Evolutionary conservation across 345 rosid species (phyloP).

Genomic region (Syzygium grande): DNA sequence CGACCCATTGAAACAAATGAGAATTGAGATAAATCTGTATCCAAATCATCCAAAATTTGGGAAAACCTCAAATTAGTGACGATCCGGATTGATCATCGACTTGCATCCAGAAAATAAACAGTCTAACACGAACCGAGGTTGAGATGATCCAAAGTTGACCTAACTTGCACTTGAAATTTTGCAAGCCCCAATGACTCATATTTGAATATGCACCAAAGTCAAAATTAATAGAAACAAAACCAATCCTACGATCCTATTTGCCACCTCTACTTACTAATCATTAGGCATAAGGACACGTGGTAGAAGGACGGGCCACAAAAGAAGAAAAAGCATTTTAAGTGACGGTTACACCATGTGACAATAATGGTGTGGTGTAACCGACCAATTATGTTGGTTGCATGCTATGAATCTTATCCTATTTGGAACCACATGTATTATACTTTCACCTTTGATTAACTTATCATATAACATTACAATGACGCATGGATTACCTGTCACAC

Average conservation of each 20-base stretch:
- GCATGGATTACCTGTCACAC: neutral
- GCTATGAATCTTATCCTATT: neutral
- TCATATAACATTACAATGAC: neutral
- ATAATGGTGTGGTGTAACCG: neutral
- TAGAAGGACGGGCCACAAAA: neutral
- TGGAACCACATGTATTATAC: neutral
- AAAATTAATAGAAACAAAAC: too few relatives aligned
- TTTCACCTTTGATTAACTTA: neutral
- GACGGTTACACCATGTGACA: neutral
- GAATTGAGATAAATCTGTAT: too few relatives aligned
- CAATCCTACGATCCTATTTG: accelerated
- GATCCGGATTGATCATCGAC: too few relatives aligned
- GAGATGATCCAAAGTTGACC: too few relatives aligned
- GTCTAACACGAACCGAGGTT: too few relatives aligned
- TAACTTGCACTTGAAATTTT: too few relatives aligned
- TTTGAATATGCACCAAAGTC: too few relatives aligned
- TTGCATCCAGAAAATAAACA: too few relatives aligned
- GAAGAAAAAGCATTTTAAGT: neutral
- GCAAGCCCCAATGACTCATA: too few relatives aligned
- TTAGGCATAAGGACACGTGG: accelerated
- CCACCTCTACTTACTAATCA: neutral
- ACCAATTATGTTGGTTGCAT: neutral
- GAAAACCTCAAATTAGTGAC: too few relatives aligned
- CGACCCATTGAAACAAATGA: too few relatives aligned
- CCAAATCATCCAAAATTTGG: too few relatives aligned